Percentiles rank a stretch among this genome's conserved stretches.
phyloP scores from a whole-genome alignment of 305 asterid species.

The Coffea humblotiana region DNA sequence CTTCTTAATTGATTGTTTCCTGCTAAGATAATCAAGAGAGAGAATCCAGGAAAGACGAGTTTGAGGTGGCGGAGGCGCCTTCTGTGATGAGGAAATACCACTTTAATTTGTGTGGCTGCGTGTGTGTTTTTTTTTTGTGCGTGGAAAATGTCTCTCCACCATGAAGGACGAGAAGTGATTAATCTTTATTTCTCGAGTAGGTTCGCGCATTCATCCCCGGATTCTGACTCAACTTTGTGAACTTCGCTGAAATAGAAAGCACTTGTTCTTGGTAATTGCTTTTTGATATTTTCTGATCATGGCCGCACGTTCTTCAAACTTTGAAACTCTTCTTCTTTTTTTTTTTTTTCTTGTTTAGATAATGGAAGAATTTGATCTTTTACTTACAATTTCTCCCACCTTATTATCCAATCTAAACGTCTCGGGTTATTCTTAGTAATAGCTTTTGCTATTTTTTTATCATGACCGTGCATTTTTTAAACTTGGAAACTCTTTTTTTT shows the following conservation, averaged over 20 bases:
- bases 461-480: too few relatives aligned
- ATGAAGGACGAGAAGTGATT: background rate
- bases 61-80: conserved; percentile 2
- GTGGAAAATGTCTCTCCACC: background rate
- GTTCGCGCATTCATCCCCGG: background rate
- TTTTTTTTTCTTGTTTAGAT: too few relatives aligned
- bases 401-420: too few relatives aligned
- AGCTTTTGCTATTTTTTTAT: too few relatives aligned
- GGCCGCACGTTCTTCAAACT: too few relatives aligned
- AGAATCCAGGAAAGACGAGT: background rate
- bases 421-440: too few relatives aligned
- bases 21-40: background rate
- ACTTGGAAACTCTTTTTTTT: too few relatives aligned
- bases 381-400: too few relatives aligned
- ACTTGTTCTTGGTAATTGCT: background rate
- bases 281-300: background rate
- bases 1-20: background rate
- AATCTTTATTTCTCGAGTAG: background rate
- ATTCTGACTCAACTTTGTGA: background rate
- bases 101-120: background rate
- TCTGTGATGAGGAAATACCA: background rate
- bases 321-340: too few relatives aligned
- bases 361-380: too few relatives aligned
- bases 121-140: too few relatives aligned
- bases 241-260: background rate